A percentile compares a stretch with the other conserved stretches of the same genome.
Evolutionary conservation across 1,284 basidiomycete species (phyloP).

Genomic region (Tylopilus sp.): DNA sequence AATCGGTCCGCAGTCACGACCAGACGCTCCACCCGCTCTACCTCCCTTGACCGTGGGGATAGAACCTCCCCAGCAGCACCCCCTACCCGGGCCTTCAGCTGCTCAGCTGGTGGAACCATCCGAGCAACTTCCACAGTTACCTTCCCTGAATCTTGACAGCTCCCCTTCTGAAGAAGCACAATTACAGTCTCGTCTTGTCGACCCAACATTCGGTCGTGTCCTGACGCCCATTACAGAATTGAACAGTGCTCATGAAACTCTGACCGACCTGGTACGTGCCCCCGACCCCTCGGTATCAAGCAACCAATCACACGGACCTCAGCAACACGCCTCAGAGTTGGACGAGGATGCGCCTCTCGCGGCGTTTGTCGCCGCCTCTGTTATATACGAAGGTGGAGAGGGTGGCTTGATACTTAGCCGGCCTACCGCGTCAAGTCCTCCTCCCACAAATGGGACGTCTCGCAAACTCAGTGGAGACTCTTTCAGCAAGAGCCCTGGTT

Average conservation of each 20-base stretch:
- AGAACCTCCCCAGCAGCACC: slow-evolving; percentile 23
- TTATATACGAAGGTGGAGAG: slow-evolving; percentile 24
- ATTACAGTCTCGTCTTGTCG: slow-evolving; percentile 18
- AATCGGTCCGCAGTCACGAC: slow-evolving; percentile 28
- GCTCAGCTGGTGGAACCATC: slow-evolving; percentile 20
- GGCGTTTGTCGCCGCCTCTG: slow-evolving; percentile 15
- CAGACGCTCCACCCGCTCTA: slow-evolving; percentile 15
- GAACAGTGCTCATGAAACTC: slow-evolving; percentile 32
- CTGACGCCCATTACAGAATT: slow-evolving; percentile 50
- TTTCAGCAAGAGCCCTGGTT: slow-evolving; percentile 25
- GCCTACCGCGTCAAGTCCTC: slow-evolving; percentile 22
- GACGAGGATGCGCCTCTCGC: slow-evolving; percentile 29
- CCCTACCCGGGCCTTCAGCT: slow-evolving; percentile 9
- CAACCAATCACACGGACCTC: slow-evolving; percentile 21
- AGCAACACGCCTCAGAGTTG: slow-evolving; percentile 18
- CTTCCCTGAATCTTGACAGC: slow-evolving; percentile 44
- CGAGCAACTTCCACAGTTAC: slow-evolving; percentile 39
- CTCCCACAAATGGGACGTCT: slow-evolving; percentile 15
- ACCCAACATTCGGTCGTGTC: slow-evolving; percentile 20
- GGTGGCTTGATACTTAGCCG: slow-evolving; percentile 8
- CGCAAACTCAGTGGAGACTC: slow-evolving; percentile 33
- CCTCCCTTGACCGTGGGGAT: slow-evolving; percentile 12
- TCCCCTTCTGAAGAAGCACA: slow-evolving; percentile 21
- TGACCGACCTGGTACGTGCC: slow-evolving; percentile 17
- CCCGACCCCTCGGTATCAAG: slow-evolving; percentile 21